phyloP scores from a whole-genome alignment of 106 monocot genomes.

The Phalaenopsis equestris region DNA sequence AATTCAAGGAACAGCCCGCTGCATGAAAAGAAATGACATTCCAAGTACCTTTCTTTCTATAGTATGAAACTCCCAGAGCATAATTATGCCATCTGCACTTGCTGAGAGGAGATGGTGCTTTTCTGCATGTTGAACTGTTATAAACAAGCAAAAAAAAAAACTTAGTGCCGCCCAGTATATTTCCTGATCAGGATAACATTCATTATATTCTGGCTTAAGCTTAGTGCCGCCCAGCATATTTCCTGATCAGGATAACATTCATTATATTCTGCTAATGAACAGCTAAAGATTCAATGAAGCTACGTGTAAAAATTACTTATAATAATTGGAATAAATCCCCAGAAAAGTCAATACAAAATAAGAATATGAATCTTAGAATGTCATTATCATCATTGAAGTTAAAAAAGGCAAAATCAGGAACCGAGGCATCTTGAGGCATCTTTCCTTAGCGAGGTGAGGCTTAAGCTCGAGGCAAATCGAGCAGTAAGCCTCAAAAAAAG shows the following conservation, averaged over 20 bases:
- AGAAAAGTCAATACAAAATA: neutral
- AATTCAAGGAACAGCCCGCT: neutral
- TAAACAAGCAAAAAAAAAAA: constrained; percentile 10
- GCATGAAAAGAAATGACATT: neutral
- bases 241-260: neutral
- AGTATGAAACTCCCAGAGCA: constrained; percentile 57
- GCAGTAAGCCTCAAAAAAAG: too few species aligned
- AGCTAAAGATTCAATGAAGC: neutral
- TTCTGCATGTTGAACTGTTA: constrained; percentile 36
- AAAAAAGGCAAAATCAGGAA: too few species aligned
- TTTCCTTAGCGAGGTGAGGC: too few species aligned
- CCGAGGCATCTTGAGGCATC: too few species aligned
- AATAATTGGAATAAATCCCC: neutral
- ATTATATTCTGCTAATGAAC: neutral
- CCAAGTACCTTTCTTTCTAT: constrained; percentile 45
- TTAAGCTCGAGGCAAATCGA: too few species aligned
- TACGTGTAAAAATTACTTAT: neutral
- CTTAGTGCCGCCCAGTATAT: neutral
- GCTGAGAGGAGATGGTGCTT: constrained; percentile 80
- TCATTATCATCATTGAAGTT: neutral
- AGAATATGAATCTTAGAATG: neutral
- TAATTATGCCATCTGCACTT: constrained; percentile 85
- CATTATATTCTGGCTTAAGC: too few species aligned
- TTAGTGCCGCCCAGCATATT: neutral
- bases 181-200: too few species aligned